These are phyloP conservation scores for Epichloe brachyelytri DNA, from an alignment of 2,329 filamentous ascomycete species.

Conservation along the genomic window DNA sequence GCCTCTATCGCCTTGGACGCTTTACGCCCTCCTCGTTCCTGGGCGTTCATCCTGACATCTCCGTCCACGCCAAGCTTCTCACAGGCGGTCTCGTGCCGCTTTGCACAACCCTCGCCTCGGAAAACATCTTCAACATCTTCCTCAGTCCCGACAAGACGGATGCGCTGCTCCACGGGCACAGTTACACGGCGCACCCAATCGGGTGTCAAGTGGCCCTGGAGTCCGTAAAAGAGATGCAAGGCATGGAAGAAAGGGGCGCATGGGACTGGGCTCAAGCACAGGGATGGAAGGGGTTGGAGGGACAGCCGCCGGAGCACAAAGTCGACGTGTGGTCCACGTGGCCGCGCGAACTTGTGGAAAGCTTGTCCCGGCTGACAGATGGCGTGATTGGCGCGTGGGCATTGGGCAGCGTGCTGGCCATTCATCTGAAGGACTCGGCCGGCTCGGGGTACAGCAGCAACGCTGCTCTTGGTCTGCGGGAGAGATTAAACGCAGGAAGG, in stretches of 20 bases:
- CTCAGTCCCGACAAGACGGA: conserved; percentile 61
- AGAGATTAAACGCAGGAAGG: conserved; percentile 16
- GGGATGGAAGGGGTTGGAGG: conserved; percentile 21
- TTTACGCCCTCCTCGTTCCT: conserved; percentile 61
- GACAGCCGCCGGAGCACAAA: background rate
- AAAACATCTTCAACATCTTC: conserved; percentile 62
- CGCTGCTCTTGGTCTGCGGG: conserved; percentile 30
- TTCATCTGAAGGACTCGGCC: conserved; percentile 34
- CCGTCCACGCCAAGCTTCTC: conserved; percentile 71
- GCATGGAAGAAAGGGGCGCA: conserved; percentile 39
- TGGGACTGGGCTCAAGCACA: conserved; percentile 44
- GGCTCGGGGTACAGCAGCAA: conserved; percentile 34
- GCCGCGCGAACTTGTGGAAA: conserved; percentile 45
- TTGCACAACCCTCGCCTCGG: conserved; percentile 61
- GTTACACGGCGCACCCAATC: conserved; percentile 73
- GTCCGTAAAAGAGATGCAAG: conserved; percentile 45
- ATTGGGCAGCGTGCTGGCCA: conserved; percentile 60
- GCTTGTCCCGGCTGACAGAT: conserved; percentile 39
- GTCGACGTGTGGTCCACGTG: conserved; percentile 53
- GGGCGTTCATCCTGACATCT: conserved; percentile 55
- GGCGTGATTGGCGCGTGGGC: conserved; percentile 56
- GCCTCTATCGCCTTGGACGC: conserved; percentile 67
- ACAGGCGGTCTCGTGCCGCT: conserved; percentile 71
- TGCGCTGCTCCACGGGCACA: conserved; percentile 71
- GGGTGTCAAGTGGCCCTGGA: conserved; percentile 69